Evolutionary conservation across 2,329 filamentous ascomycete genomes (phyloP).

Genomic region (Colletotrichum limetticola): DNA sequence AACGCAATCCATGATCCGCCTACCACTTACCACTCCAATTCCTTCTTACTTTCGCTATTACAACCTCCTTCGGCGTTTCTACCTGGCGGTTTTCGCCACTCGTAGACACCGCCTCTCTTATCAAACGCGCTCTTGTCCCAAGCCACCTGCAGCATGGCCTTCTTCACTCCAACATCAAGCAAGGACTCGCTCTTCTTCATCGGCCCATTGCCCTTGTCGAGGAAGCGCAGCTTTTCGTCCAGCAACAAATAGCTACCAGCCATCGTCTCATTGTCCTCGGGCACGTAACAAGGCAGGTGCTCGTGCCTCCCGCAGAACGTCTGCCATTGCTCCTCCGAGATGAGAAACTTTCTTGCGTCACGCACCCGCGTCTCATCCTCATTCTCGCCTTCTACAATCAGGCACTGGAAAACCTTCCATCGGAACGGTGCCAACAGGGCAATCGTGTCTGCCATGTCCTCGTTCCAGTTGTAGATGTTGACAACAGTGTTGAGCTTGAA

Average conservation of each 20-base stretch:
- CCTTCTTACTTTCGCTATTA: neutral
- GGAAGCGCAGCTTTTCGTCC: slow-evolving; percentile 62
- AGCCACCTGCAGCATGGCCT: slow-evolving; percentile 54
- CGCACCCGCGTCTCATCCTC: slow-evolving; percentile 52
- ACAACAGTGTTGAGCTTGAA: slow-evolving; percentile 70
- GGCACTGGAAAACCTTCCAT: slow-evolving; percentile 66
- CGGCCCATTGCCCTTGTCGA: slow-evolving; percentile 53
- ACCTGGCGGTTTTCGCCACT: slow-evolving; percentile 50
- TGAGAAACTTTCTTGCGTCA: slow-evolving; percentile 55
- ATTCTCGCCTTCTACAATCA: slow-evolving; percentile 65
- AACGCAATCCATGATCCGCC: neutral
- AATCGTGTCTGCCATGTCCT: slow-evolving; percentile 58
- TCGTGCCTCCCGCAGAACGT: slow-evolving; percentile 57
- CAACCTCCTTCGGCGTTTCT: neutral
- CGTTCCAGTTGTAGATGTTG: slow-evolving; percentile 57
- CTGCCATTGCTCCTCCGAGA: slow-evolving; percentile 58
- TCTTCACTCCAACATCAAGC: slow-evolving; percentile 57
- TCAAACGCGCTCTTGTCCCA: slow-evolving; percentile 59
- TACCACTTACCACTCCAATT: neutral
- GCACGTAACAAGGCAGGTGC: slow-evolving; percentile 54
- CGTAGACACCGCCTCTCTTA: slow-evolving; percentile 59
- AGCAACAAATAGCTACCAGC: slow-evolving; percentile 61
- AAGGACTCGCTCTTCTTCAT: slow-evolving; percentile 47
- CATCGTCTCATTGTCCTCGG: slow-evolving; percentile 63
- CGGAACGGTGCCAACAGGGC: slow-evolving; percentile 56